Evolutionary conservation across 768 basidiomycete species (phyloP), one percentile per base, ranked within the genome.

Genomic region (Lentinula lateritia): DNA sequence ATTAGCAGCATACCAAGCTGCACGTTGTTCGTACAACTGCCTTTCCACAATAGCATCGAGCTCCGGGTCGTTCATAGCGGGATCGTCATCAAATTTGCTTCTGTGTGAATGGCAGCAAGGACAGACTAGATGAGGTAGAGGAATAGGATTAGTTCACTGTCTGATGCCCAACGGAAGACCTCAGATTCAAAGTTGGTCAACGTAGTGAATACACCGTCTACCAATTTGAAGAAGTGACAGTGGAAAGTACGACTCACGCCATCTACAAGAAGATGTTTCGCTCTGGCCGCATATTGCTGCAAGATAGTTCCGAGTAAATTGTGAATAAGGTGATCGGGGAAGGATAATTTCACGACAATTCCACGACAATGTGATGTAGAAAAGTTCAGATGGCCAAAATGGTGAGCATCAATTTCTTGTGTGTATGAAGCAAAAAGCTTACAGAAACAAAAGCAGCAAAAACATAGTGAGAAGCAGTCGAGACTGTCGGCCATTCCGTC

Each of bases 371-470:
- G 45, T 12, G 8, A 18, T 6, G n/a, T 23, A 8, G 0, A 20
- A n/a, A 48, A 18, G 2, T 20, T 20, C 0, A 52, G 13, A 52
- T 34, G 13, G 32, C 7, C 34, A 52, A 16, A 32, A 9, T 8
- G 1, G 16, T 46, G 18, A 46, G 18, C 16, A 46, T 46, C 7
- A 4, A 8, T 23, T 46, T 18, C 45, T 8, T 23, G 10, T 2
- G 6, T 18, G 6, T 20, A 10, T 1, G 23, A 23, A 1, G 45
- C 20, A 38, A 6, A 5, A 41, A n/a, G 23, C 55, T 56, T 28
- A 56, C 55, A 56, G 55, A 41, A 56, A 43, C 55, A 56, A 16
- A 56, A 56, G 28, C 55, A 56, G 41, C 55, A 56, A 43, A 56
- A 56, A 45, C 55, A 56, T 15, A 56, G 23, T 15, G 55, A 56